Percentiles rank a stretch among this genome's conserved stretches.
These are phyloP conservation scores for Cystobasidium sp. DNA, from an alignment of 1,284 basidiomycete genomes.

Conservation along the genomic window DNA sequence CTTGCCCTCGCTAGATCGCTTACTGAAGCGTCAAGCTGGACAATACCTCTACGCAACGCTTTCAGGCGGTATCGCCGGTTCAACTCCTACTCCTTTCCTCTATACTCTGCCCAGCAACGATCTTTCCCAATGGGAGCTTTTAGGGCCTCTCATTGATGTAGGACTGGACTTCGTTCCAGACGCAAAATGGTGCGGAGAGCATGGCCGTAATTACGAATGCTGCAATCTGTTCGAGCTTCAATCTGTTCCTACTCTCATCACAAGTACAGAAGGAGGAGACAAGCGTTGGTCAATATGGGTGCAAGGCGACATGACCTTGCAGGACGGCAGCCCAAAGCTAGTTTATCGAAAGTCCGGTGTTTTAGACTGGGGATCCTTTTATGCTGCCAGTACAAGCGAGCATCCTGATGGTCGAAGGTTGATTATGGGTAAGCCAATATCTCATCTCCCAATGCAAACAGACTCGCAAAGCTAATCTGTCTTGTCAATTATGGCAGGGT, in stretches of 20 bases:
- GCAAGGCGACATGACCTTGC: background rate
- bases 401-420: slow-evolving; percentile 8
- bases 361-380: slow-evolving; percentile 14
- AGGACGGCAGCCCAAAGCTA: background rate
- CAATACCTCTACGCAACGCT: slow-evolving; percentile 3
- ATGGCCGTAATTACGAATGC: slow-evolving; percentile 18
- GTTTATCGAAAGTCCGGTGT: background rate
- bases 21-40: background rate
- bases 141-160: slow-evolving; percentile 6
- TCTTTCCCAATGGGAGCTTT: background rate
- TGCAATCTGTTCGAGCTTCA: slow-evolving; percentile 24
- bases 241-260: background rate
- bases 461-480: background rate
- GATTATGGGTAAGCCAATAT: slow-evolving; percentile 11
- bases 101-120: slow-evolving; percentile 7
- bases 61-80: slow-evolving; percentile 5
- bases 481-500: background rate
- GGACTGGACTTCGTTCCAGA: slow-evolving; percentile 16
- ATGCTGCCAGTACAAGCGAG: slow-evolving; percentile 12
- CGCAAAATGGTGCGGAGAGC: background rate
- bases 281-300: slow-evolving; percentile 14
- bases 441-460: too few species aligned
- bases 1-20: slow-evolving; percentile 12
- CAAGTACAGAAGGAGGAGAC: slow-evolving; percentile 10
- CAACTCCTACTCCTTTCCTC: slow-evolving; percentile 5